These are phyloP conservation scores for Aureobasidium namibiae DNA, from an alignment of 2,329 filamentous ascomycete genomes.

Conservation along the genomic window DNA sequence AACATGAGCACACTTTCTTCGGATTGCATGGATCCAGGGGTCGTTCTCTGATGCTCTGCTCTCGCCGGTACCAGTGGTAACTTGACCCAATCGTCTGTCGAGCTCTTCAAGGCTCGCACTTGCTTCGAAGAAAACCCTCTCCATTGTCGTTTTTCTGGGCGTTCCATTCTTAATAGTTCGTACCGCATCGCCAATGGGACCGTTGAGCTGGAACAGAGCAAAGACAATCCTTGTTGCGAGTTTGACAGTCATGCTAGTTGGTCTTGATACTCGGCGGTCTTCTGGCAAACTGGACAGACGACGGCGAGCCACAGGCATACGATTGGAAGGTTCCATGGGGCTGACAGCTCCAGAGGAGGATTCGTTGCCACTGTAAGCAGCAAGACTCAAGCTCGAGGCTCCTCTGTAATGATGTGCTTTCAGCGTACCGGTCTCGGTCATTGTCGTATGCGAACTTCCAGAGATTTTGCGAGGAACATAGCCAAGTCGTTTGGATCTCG, in stretches of 20 bases:
- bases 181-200: constrained; percentile 15
- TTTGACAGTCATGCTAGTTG: constrained; percentile 14
- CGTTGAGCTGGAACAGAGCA: constrained; percentile 15
- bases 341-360: constrained; percentile 26
- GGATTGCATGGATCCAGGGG: constrained; percentile 18
- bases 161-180: constrained; percentile 15
- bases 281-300: constrained; percentile 16
- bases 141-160: constrained; percentile 11
- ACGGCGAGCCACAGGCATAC: constrained; percentile 8
- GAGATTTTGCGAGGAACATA: constrained; percentile 50
- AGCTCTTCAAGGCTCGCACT: constrained; percentile 49
- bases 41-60: constrained; percentile 26
- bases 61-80: constrained; percentile 41
- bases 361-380: constrained; percentile 22
- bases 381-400: constrained; percentile 21
- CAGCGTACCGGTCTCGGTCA: constrained; percentile 22
- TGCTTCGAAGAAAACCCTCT: constrained; percentile 36
- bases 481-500: constrained; percentile 52
- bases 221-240: constrained; percentile 14
- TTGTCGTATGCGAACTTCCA: constrained; percentile 25
- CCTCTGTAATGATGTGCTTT: constrained; percentile 25
- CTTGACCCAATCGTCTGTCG: constrained; percentile 45
- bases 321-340: constrained; percentile 20
- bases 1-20: constrained; percentile 39
- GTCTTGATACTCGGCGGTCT: constrained; percentile 16